Evolutionary conservation across 148 eudicot genomes (phyloP), one percentile per base, ranked within the genome.

Genomic region (Cornus kousa): DNA sequence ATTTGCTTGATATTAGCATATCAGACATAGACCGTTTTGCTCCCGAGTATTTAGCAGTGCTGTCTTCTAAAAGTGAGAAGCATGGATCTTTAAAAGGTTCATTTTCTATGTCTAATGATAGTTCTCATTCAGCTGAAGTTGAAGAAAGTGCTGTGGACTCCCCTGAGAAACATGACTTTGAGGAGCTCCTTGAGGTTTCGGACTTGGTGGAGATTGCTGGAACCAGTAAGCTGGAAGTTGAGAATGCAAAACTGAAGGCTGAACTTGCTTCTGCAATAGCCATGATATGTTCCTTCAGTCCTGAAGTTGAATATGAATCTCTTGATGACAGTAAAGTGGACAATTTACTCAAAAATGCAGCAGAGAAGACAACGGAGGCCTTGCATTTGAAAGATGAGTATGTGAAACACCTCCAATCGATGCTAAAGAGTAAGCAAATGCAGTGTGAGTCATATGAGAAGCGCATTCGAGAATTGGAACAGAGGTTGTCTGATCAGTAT

Each of bases 261-360:
- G 97, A 94, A 57, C 95, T 97, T 79, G 99, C 99, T 82, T 92
- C 99, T 65, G 94, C 94, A 67, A 90, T 97, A 80, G 98, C 99
- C 11, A 28, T 82, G 9, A 82, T 92, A 50, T 97, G 98, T 83
- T 91, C 92, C 70, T 82, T 90, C 24, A 68, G 87, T 70, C 82
- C 88, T 73, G 97, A 91, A 28, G 35, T 83, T 23, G 95, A 88
- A 40, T 90, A 83, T 75, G 89, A 85, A 72, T 85, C 87, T 3
- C 86, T 86, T 62, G 94, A 91, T 85, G 97, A 93, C 59, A 83
- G 86, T 79, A 79, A 87, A 82, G 80, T 92, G 33, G 89, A 88
- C 20, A 83, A 73, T 80, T 77, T 92, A 71, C 80, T 91, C 69
- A 97, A 92, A 84, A 82, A 86, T 79, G 88, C 94, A 11, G 94